These are phyloP conservation scores for Alternaria ethzedia DNA, from an alignment of 2,329 filamentous ascomycete species.

Conservation along the genomic window DNA sequence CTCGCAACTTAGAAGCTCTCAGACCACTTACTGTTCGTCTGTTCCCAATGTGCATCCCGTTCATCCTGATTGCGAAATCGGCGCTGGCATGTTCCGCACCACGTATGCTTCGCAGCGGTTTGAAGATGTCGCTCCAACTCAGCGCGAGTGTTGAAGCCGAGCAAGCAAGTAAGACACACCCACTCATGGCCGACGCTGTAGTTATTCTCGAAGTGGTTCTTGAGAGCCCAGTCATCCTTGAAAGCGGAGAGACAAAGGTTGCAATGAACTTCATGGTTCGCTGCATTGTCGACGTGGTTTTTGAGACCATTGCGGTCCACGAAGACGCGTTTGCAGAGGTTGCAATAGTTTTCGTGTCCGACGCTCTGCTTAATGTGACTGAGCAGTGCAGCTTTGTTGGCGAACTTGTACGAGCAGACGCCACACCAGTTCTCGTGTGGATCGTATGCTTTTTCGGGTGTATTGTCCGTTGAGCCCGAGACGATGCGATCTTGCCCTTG, in stretches of 20 bases:
- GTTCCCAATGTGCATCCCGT: conserved; percentile 42
- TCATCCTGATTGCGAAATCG: conserved; percentile 38
- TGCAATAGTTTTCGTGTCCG: conserved; percentile 43
- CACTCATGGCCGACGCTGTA: conserved; percentile 34
- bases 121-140: conserved; percentile 35
- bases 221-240: conserved; percentile 39
- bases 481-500: conserved; percentile 6
- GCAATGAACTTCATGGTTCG: conserved; percentile 37
- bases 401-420: conserved; percentile 33
- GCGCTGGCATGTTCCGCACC: conserved; percentile 36
- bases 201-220: conserved; percentile 46
- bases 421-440: conserved; percentile 42
- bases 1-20: neutral
- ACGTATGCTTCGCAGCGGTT: conserved; percentile 35
- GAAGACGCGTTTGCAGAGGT: conserved; percentile 45
- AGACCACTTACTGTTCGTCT: conserved; percentile 31
- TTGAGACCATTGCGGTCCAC: conserved; percentile 43
- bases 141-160: conserved; percentile 27
- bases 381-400: conserved; percentile 29
- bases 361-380: conserved; percentile 34
- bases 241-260: conserved; percentile 45
- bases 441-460: conserved; percentile 21
- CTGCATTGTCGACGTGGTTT: conserved; percentile 43
- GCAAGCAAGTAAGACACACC: conserved; percentile 36
- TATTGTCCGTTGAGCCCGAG: conserved; percentile 13